Conservation (phyloP, 805 yeast species). For the Lipomyces sp. region DNA sequence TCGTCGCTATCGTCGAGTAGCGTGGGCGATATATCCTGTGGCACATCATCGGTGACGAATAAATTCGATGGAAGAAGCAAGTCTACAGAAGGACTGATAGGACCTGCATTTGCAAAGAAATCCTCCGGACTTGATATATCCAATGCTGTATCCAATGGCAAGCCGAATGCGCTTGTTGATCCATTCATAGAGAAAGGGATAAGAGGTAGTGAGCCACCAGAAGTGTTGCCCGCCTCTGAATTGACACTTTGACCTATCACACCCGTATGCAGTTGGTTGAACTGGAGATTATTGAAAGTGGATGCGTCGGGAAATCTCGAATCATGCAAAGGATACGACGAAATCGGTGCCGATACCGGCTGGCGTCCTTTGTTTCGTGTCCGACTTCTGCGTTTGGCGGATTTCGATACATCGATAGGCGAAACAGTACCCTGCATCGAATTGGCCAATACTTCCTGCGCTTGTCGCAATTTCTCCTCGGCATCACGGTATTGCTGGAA, state of each 20-base stretch:
- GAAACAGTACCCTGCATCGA: conserved; percentile 34
- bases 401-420: conserved; percentile 29
- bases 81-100: conserved; percentile 47
- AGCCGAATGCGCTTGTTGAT: conserved; percentile 12
- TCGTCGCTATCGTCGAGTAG: neutral
- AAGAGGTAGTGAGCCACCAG: conserved; percentile 19
- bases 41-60: conserved; percentile 37
- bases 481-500: conserved; percentile 45
- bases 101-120: conserved; percentile 38
- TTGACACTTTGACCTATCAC: neutral
- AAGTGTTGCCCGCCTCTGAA: neutral
- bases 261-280: conserved; percentile 8
- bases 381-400: conserved; percentile 28
- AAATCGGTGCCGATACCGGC: conserved; percentile 32
- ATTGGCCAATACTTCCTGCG: conserved; percentile 21
- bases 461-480: conserved; percentile 27
- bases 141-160: conserved; percentile 20
- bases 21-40: conserved; percentile 3
- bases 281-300: conserved; percentile 35
- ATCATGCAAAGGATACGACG: conserved; percentile 38
- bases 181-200: conserved; percentile 20
- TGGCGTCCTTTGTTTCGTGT: conserved; percentile 27
- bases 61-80: conserved; percentile 48
- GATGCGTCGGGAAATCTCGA: conserved; percentile 39
- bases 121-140: conserved; percentile 26